Conservation (phyloP, 2,329 filamentous ascomycete genomes). For the Fragosphaeria purpurea region DNA sequence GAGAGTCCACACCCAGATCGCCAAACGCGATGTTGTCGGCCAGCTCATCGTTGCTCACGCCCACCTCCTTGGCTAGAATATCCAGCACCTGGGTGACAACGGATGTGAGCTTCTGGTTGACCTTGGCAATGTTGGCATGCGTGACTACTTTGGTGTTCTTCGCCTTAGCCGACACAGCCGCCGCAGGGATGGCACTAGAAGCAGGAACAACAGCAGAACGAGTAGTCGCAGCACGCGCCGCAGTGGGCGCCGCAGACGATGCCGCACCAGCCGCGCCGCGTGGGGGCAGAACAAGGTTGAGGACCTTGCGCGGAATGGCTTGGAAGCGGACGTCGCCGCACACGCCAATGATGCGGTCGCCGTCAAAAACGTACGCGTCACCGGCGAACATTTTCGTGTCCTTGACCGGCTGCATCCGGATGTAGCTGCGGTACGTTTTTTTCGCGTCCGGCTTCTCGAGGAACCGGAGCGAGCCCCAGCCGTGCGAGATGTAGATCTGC, state of each 20-base stretch:
- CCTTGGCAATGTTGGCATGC: slow-evolving; percentile 34
- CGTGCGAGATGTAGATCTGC: slow-evolving; percentile 49
- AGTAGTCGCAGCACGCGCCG: slow-evolving; percentile 23
- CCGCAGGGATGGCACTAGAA: slow-evolving; percentile 21
- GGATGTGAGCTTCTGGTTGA: slow-evolving; percentile 41
- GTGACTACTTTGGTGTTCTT: slow-evolving; percentile 37
- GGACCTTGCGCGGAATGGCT: slow-evolving; percentile 53
- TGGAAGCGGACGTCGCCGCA: slow-evolving; percentile 54
- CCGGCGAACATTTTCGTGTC: slow-evolving; percentile 42
- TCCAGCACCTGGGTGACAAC: slow-evolving; percentile 37
- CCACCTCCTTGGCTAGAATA: slow-evolving; percentile 47
- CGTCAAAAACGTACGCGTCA: slow-evolving; percentile 45
- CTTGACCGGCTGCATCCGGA: slow-evolving; percentile 46
- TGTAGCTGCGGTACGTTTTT: slow-evolving; percentile 46
- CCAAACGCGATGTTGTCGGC: slow-evolving; percentile 45
- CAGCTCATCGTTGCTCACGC: slow-evolving; percentile 43
- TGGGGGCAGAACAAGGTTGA: slow-evolving; percentile 58
- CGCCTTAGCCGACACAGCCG: slow-evolving; percentile 17
- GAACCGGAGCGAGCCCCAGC: slow-evolving; percentile 45
- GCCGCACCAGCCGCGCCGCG: slow-evolving; percentile 32
- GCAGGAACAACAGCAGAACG: slow-evolving; percentile 16
- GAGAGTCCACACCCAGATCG: slow-evolving; percentile 50
- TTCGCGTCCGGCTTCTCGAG: slow-evolving; percentile 32
- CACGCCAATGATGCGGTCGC: slow-evolving; percentile 38
- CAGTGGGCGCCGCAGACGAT: slow-evolving; percentile 13